Percentiles rank a stretch among this genome's conserved stretches.
These are phyloP conservation scores for Marasmius fiardii DNA, from an alignment of 1,284 basidiomycete genomes.

Conservation along the genomic window DNA sequence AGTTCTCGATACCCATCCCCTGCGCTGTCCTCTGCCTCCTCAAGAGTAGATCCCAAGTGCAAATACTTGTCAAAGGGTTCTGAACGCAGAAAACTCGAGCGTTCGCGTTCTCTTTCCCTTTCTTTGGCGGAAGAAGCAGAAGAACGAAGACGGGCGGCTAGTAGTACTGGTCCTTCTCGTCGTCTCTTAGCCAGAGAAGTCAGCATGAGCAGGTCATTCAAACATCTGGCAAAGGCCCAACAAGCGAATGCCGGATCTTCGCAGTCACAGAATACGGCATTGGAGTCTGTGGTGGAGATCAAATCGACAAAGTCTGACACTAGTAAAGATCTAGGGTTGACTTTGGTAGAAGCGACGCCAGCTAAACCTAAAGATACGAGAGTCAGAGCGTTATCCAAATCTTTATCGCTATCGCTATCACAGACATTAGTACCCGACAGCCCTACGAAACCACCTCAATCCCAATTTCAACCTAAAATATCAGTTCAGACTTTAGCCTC, in stretches of 20 bases:
- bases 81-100: slow-evolving; percentile 30
- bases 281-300: slow-evolving; percentile 9
- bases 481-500: no score
- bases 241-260: slow-evolving; percentile 9
- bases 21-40: slow-evolving; percentile 12
- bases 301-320: slow-evolving; percentile 21
- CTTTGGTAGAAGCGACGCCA: slow-evolving; percentile 60
- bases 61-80: slow-evolving; percentile 10
- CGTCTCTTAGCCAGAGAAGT: slow-evolving; percentile 58
- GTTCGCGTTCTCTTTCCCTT: slow-evolving; percentile 57
- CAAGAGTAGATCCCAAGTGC: slow-evolving; percentile 12
- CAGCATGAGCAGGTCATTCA: slow-evolving; percentile 71
- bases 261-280: slow-evolving; percentile 6
- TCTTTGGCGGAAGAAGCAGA: slow-evolving; percentile 53
- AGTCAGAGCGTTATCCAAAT: neutral
- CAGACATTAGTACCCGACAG: slow-evolving; percentile 6
- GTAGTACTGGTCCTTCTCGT: slow-evolving; percentile 32
- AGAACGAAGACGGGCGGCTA: slow-evolving; percentile 40
- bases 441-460: slow-evolving; percentile 1
- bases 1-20: neutral
- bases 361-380: slow-evolving; percentile 33
- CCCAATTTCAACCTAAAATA: no score
- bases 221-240: slow-evolving; percentile 31
- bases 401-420: slow-evolving; percentile 1
- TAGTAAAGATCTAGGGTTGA: slow-evolving; percentile 33